Percentiles rank a stretch among this genome's conserved stretches.
phyloP scores from a whole-genome alignment of 495 filamentous ascomycete species.

The Neurospora sp. region DNA sequence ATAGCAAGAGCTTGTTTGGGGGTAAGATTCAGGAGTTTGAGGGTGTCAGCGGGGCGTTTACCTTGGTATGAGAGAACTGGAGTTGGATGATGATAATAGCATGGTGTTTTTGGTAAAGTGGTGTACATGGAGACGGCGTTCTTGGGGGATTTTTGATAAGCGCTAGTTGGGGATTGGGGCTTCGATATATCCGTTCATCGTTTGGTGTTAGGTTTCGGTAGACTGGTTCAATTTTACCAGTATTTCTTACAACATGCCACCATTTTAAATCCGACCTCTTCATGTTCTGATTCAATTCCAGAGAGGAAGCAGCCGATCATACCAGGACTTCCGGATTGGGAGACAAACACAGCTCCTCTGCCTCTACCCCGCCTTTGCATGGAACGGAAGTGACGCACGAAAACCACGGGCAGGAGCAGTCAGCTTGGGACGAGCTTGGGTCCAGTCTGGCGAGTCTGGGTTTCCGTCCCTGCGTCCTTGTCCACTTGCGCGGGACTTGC shows the following conservation, averaged over 20 bases:
- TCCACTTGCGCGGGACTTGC: not conserved
- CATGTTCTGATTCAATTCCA: not conserved
- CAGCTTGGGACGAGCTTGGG: not conserved
- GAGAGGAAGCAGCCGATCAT: not conserved
- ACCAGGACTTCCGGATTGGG: not conserved
- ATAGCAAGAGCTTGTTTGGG: constrained; percentile 52
- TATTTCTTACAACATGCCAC: not conserved
- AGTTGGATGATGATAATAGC: not conserved
- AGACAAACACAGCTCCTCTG: not conserved
- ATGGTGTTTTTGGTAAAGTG: not conserved
- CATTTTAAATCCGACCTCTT: not conserved
- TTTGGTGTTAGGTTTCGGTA: not conserved
- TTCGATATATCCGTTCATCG: not conserved
- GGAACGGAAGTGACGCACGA: not conserved
- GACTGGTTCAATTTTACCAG: not conserved
- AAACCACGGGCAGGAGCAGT: not conserved
- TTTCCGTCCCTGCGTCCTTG: not conserved
- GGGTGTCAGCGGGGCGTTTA: constrained; percentile 61
- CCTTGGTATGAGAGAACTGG: constrained; percentile 15
- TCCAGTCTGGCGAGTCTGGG: not conserved
- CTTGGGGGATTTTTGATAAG: not conserved
- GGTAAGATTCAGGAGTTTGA: constrained; percentile 69
- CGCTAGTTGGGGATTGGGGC: not conserved
- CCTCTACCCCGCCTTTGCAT: not conserved
- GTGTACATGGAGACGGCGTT: not conserved